Conservation (phyloP, 345 rosid genomes). For the Bruguiera sexangula region DNA sequence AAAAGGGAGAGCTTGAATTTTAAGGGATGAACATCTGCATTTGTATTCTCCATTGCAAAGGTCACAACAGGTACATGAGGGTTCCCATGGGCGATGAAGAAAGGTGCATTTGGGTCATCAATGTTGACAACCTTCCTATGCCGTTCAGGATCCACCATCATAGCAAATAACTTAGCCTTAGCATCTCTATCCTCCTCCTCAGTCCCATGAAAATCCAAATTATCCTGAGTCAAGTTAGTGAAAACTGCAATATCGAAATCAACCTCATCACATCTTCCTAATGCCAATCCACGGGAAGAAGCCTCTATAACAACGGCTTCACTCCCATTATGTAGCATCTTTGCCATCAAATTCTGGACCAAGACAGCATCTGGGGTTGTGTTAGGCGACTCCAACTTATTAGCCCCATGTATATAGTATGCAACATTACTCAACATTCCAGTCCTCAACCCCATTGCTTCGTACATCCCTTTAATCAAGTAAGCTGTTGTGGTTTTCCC, state of each 20-base stretch:
- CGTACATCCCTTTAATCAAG: slow-evolving; percentile 79
- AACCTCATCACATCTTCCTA: slow-evolving; percentile 69
- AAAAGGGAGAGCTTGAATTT: slow-evolving; percentile 87
- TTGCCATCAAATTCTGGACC: slow-evolving; percentile 93
- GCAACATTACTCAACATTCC: slow-evolving; percentile 83
- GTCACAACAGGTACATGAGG: slow-evolving; percentile 78
- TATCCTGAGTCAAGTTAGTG: slow-evolving; percentile 59
- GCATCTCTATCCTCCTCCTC: slow-evolving; percentile 83
- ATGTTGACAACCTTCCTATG: slow-evolving; percentile 88
- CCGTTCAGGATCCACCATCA: slow-evolving; percentile 89
- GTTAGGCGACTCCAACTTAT: slow-evolving; percentile 54
- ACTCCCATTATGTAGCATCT: slow-evolving; percentile 88
- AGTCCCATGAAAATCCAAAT: slow-evolving; percentile 54
- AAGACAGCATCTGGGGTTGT: slow-evolving; percentile 66
- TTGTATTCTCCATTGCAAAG: slow-evolving; percentile 79
- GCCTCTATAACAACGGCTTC: slow-evolving; percentile 91
- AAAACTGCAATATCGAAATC: slow-evolving; percentile 91
- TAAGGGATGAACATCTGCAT: slow-evolving; percentile 80
- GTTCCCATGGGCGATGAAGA: slow-evolving; percentile 67
- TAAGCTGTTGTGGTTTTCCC: slow-evolving; percentile 77
- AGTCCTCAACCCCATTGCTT: slow-evolving; percentile 89
- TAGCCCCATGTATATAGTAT: slow-evolving; percentile 66
- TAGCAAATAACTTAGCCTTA: slow-evolving; percentile 72
- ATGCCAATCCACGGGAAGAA: slow-evolving; percentile 64
- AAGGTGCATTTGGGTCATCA: slow-evolving; percentile 76